phyloP scores from a whole-genome alignment of 2,329 filamentous ascomycete species.

The Alternaria sp. region DNA sequence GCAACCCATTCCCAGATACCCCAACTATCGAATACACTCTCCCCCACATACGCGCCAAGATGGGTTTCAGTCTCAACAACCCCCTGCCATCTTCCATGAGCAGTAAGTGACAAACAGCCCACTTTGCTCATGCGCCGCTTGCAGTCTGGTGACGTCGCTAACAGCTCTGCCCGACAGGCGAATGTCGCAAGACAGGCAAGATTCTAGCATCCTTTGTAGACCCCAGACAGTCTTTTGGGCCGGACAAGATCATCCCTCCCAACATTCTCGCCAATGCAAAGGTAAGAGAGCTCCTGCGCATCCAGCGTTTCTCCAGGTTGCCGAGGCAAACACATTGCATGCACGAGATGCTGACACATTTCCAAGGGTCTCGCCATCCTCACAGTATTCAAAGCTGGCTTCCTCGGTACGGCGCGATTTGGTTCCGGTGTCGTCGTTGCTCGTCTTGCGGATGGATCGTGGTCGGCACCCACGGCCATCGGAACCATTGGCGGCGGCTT shows the following conservation, averaged over 20 bases:
- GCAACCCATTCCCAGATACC: background rate
- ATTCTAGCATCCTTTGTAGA: slow-evolving; percentile 95
- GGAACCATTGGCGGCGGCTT: slow-evolving; percentile 82
- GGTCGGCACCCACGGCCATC: slow-evolving; percentile 84
- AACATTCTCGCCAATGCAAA: slow-evolving; percentile 90
- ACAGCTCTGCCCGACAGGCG: slow-evolving; percentile 67
- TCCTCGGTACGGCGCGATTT: slow-evolving; percentile 82
- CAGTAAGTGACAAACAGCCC: slow-evolving; percentile 53
- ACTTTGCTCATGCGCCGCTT: slow-evolving; percentile 2
- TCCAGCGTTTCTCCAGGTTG: slow-evolving; percentile 11
- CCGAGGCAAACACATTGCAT: slow-evolving; percentile 3
- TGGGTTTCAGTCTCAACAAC: slow-evolving; percentile 62
- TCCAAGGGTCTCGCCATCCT: slow-evolving; percentile 78
- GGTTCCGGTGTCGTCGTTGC: slow-evolving; percentile 84
- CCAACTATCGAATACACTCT: background rate
- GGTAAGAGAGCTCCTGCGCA: slow-evolving; percentile 58
- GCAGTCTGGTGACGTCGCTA: slow-evolving; percentile 45
- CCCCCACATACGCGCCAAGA: slow-evolving; percentile 31
- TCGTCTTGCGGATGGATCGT: slow-evolving; percentile 76
- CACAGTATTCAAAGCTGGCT: slow-evolving; percentile 86
- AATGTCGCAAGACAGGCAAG: slow-evolving; percentile 97
- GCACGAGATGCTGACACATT: slow-evolving; percentile 15
- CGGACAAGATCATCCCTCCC: slow-evolving; percentile 96
- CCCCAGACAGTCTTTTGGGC: slow-evolving; percentile 89
- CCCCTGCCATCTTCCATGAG: slow-evolving; percentile 63